Evolutionary conservation across 2,329 filamentous ascomycete genomes (phyloP).

Genomic region (Diaporthe citriasiana): DNA sequence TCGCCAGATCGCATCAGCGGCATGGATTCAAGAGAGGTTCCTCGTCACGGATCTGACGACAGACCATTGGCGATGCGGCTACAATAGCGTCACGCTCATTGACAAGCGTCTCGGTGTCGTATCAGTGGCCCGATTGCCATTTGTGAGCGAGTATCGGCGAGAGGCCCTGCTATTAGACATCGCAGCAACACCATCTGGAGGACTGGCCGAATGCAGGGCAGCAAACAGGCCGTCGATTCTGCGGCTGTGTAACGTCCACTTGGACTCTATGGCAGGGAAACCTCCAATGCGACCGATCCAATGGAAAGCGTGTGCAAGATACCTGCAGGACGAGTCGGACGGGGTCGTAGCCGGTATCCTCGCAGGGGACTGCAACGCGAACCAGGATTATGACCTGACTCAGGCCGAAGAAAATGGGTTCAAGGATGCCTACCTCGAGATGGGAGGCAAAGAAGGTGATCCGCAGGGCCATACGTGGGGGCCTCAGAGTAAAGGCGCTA

Average conservation of each 20-base stretch:
- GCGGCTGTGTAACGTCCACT: slow-evolving; percentile 39
- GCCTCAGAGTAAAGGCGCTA: slow-evolving; percentile 59
- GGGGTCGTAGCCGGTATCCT: slow-evolving; percentile 58
- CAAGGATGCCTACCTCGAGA: slow-evolving; percentile 64
- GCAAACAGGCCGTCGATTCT: neutral
- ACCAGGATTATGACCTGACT: slow-evolving; percentile 63
- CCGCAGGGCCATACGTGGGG: slow-evolving; percentile 69
- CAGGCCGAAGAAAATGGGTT: slow-evolving; percentile 62
- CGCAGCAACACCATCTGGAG: slow-evolving; percentile 41
- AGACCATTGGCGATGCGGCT: slow-evolving; percentile 56
- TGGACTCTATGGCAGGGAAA: slow-evolving; percentile 37
- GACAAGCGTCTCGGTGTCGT: slow-evolving; percentile 58
- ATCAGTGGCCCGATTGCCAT: slow-evolving; percentile 63
- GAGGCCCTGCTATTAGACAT: slow-evolving; percentile 68
- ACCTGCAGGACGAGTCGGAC: slow-evolving; percentile 52
- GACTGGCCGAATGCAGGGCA: too few relatives aligned
- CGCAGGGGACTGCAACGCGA: slow-evolving; percentile 70
- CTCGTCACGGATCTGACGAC: slow-evolving; percentile 60
- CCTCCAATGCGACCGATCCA: slow-evolving; percentile 35
- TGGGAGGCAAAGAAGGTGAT: slow-evolving; percentile 62
- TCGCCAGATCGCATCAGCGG: slow-evolving; percentile 54
- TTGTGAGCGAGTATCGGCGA: slow-evolving; percentile 58
- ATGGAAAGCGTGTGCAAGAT: slow-evolving; percentile 40
- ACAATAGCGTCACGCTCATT: slow-evolving; percentile 67
- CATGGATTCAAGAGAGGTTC: slow-evolving; percentile 63